Evolutionary conservation across 2,329 filamentous ascomycete species (phyloP).

Genomic region (Aspergillus jensenii): DNA sequence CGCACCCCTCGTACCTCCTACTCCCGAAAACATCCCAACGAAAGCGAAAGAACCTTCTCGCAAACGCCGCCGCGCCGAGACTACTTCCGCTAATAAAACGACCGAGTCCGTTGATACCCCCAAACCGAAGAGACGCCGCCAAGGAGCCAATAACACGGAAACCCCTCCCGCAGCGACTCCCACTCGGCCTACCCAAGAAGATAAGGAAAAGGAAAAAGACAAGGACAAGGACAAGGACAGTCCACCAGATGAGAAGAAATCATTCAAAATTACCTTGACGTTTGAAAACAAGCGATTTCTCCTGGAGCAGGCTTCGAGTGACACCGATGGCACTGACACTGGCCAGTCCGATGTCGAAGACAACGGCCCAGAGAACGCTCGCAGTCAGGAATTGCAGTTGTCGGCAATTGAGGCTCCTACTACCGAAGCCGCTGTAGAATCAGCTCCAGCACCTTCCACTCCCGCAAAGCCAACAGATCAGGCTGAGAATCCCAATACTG

Average conservation of each 20-base stretch:
- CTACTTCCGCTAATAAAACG: neutral
- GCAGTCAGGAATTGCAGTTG: neutral
- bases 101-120: slow-evolving; percentile 7
- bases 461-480: neutral
- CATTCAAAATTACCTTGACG: slow-evolving; percentile 15
- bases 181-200: neutral
- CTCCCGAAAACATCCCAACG: neutral
- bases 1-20: neutral
- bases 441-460: neutral
- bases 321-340: neutral
- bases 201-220: too few species aligned
- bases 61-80: slow-evolving; percentile 18
- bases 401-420: neutral
- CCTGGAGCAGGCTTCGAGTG: neutral
- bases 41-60: slow-evolving; percentile 13
- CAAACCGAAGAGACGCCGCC: slow-evolving; percentile 16
- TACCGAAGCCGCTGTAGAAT: neutral
- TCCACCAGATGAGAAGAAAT: slow-evolving; percentile 7
- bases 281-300: slow-evolving; percentile 10
- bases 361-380: neutral
- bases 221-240: neutral
- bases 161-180: neutral
- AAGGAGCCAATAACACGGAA: slow-evolving; percentile 1
- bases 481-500: neutral
- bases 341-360: slow-evolving; percentile 12